Percentiles rank a stretch among this genome's conserved stretches.
Conservation (phyloP, 306 rosid genomes). For the Senna siamea region DNA sequence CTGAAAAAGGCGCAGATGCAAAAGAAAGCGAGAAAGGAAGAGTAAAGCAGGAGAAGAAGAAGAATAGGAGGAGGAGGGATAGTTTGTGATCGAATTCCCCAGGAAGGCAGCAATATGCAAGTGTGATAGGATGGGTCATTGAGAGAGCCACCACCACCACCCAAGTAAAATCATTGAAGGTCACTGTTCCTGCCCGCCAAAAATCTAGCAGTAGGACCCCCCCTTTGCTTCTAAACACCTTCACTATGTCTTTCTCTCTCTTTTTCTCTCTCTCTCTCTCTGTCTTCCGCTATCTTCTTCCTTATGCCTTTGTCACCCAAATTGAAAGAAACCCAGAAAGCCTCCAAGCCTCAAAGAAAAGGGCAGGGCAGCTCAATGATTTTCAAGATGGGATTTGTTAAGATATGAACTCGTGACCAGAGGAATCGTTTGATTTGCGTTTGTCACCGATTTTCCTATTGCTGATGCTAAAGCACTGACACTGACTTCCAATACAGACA, state of each 20-base stretch:
- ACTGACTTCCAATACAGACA: conserved; percentile 30
- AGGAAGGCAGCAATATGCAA: conserved; percentile 30
- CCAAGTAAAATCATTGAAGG: conserved; percentile 66
- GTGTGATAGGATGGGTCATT: conserved; percentile 57
- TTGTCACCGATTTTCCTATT: conserved; percentile 24
- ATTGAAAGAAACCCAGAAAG: conserved; percentile 39
- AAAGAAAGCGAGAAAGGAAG: conserved; percentile 24
- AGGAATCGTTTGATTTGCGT: conserved; percentile 23
- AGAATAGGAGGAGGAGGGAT: not conserved
- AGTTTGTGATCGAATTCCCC: conserved; percentile 36
- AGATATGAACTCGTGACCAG: conserved; percentile 26
- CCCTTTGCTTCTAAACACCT: conserved; percentile 43
- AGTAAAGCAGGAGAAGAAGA: conserved; percentile 21
- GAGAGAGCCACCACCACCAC: conserved; percentile 51
- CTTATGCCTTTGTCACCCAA: not conserved
- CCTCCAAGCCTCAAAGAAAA: not conserved
- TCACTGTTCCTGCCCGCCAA: conserved; percentile 67
- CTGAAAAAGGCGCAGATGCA: conserved; percentile 24
- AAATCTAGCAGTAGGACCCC: conserved; percentile 63
- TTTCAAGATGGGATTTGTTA: conserved; percentile 29
- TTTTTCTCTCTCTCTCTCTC: conserved; percentile 10
- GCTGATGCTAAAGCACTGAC: conserved; percentile 37
- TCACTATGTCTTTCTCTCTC: conserved; percentile 29
- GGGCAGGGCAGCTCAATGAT: conserved; percentile 37
- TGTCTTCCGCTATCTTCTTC: conserved; percentile 29